Evolutionary conservation across 257 asterid genomes (phyloP).

Genomic region (Solanum microdontum): DNA sequence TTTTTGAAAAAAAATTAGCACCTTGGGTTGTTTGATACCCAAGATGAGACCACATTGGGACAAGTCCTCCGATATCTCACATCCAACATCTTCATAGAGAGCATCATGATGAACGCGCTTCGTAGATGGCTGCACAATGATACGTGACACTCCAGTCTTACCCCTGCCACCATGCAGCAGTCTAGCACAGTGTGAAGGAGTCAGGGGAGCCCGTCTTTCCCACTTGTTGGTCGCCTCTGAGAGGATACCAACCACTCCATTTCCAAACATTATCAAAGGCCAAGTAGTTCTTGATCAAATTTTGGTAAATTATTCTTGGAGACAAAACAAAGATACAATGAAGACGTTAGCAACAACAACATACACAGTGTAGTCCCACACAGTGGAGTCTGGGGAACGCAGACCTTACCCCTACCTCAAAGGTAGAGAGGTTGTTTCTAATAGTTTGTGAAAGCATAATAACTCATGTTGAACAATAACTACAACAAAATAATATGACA

Average conservation of each 20-base stretch:
- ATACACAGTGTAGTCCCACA: neutral
- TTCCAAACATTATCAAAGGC: constrained; percentile 48
- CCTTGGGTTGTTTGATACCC: constrained; percentile 95
- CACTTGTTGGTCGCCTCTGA: constrained; percentile 94
- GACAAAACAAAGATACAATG: neutral
- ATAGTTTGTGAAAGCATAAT: neutral
- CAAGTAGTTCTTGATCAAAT: neutral
- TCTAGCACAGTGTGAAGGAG: constrained; percentile 91
- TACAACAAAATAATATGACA: neutral
- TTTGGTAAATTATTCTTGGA: neutral
- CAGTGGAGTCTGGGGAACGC: neutral
- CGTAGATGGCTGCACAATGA: constrained; percentile 84
- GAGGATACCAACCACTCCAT: constrained; percentile 84
- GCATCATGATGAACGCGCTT: constrained; percentile 90
- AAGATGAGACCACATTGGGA: constrained; percentile 80
- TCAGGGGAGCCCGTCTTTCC: constrained; percentile 91
- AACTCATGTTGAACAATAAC: neutral
- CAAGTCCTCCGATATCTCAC: constrained; percentile 80
- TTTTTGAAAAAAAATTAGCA: neutral
- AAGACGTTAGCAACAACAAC: neutral
- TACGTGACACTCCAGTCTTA: constrained; percentile 74
- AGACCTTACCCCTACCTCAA: neutral
- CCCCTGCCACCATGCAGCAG: constrained; percentile 64
- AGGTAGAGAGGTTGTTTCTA: neutral
- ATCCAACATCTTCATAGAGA: constrained; percentile 91